Evolutionary conservation across 2,329 filamentous ascomycete species (phyloP).

Genomic region (Trichoderma breve): DNA sequence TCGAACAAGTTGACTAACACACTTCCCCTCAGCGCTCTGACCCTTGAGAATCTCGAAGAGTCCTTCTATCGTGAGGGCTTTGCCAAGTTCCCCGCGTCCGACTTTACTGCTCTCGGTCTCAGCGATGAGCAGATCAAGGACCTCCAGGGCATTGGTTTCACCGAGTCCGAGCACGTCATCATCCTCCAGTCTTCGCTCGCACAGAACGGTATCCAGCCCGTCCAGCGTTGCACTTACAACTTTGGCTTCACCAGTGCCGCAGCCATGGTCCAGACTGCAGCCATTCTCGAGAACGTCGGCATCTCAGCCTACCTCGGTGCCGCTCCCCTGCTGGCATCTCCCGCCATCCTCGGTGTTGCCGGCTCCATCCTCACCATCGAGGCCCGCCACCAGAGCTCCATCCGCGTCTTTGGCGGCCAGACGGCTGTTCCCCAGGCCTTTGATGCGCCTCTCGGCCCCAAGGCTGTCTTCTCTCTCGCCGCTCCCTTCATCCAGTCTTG

Average conservation of each 20-base stretch:
- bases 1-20: neutral
- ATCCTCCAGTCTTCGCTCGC: slow-evolving; percentile 56
- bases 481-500: slow-evolving; percentile 70
- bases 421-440: slow-evolving; percentile 66
- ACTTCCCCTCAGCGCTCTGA: slow-evolving; percentile 51
- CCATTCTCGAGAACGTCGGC: slow-evolving; percentile 69
- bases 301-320: slow-evolving; percentile 73
- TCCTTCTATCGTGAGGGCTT: slow-evolving; percentile 72
- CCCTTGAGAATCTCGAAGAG: slow-evolving; percentile 71
- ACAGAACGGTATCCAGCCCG: slow-evolving; percentile 61
- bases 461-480: slow-evolving; percentile 70
- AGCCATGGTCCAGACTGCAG: slow-evolving; percentile 67
- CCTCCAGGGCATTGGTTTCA: slow-evolving; percentile 59
- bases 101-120: slow-evolving; percentile 57
- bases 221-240: slow-evolving; percentile 69
- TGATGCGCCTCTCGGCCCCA: slow-evolving; percentile 66
- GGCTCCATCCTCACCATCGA: slow-evolving; percentile 72
- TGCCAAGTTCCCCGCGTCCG: slow-evolving; percentile 59
- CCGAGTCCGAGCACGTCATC: slow-evolving; percentile 52
- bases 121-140: slow-evolving; percentile 39
- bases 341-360: slow-evolving; percentile 62
- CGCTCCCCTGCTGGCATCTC: slow-evolving; percentile 60
- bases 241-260: slow-evolving; percentile 66
- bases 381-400: slow-evolving; percentile 70
- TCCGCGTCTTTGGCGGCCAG: slow-evolving; percentile 58